These are phyloP conservation scores for Beauveria scarabaeidicola DNA, from an alignment of 2,329 filamentous ascomycete species.

Conservation along the genomic window DNA sequence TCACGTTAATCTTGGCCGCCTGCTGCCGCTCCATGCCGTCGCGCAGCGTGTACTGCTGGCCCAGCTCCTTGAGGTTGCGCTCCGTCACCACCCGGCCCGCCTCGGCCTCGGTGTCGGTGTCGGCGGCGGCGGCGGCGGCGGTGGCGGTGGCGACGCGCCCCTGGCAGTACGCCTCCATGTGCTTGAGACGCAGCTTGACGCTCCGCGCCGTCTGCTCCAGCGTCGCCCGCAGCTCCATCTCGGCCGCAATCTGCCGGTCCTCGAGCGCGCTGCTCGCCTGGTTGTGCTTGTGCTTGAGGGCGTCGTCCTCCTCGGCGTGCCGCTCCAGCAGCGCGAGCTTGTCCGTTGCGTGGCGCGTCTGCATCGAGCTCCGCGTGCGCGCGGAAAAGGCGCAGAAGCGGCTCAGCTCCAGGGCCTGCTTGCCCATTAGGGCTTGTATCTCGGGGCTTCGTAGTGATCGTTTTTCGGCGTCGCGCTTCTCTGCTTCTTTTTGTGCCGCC, in stretches of 20 bases:
- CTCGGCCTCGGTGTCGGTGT: constrained; percentile 20
- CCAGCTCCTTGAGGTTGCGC: constrained; percentile 48
- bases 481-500: constrained; percentile 33
- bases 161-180: constrained; percentile 60
- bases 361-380: constrained; percentile 41
- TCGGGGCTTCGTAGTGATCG: constrained; percentile 35
- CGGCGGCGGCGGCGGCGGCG: constrained; percentile 29
- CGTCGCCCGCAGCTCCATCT: constrained; percentile 48
- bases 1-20: constrained; percentile 53
- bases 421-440: constrained; percentile 34
- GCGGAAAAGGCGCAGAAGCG: constrained; percentile 43
- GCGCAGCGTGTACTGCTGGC: constrained; percentile 52
- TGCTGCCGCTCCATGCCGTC: constrained; percentile 52
- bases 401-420: constrained; percentile 42
- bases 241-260: constrained; percentile 52
- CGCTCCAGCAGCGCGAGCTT: constrained; percentile 39
- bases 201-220: constrained; percentile 50
- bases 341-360: constrained; percentile 39
- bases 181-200: constrained; percentile 48
- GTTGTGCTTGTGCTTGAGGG: constrained; percentile 46
- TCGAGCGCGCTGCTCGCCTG: constrained; percentile 48
- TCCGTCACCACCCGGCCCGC: constrained; percentile 48
- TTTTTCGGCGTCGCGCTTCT: constrained; percentile 35
- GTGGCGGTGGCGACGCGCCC: constrained; percentile 25
- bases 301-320: constrained; percentile 39